Base-by-base conservation (phyloP, 2,329 filamentous ascomycete species). In the Fusarium abutilonis region DNA sequence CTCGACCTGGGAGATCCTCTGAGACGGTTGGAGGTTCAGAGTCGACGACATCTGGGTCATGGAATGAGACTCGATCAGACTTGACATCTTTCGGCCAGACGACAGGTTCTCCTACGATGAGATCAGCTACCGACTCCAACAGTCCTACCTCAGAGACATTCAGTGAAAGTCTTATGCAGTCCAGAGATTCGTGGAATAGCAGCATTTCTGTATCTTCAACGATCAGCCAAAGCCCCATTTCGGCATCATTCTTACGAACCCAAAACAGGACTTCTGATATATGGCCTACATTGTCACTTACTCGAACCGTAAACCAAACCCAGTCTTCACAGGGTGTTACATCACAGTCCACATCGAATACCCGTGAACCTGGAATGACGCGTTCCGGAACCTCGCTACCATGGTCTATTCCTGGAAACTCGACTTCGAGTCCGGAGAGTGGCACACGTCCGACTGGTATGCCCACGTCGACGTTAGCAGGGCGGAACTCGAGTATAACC, bases 401-500 rank as follows among this genome's bases (percentile, higher is more conserved):
- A 4, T 60, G 58, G 49, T 26, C 58, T 35, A 15, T 63, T 44
- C 42, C 63, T 6, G 46, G 58, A 11, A 63, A 52, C 34, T 46
- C 39, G n/a, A 60, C 62, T 9, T 59, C 35, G 23, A 51, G 49
- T 43, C 34, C 14, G 14, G 31, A 31, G 21, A 56, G 62, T 46
- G 31, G 23, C 6, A 63, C 60, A 59, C 48, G 43, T 63, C 52
- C 39, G 1, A 63, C 62, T 4, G 52, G 23, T 9, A 13, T n/a
- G 6, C 45, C 39, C 11, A 34, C 46, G 2, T 46, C 59, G 10
- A 47, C 17, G 6, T 61, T 51, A 23, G 31, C 38, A 9, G 34
- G 52, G 7, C 58, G 62, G 53, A 66, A 63, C 51, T 65, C 63
- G 28, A 65, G 62, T 21, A 17, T 59, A n/a, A 41, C 51, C 32